Evolutionary conservation across 1,284 basidiomycete genomes (phyloP).

Genomic region (Taiwanofungus camphoratus): DNA sequence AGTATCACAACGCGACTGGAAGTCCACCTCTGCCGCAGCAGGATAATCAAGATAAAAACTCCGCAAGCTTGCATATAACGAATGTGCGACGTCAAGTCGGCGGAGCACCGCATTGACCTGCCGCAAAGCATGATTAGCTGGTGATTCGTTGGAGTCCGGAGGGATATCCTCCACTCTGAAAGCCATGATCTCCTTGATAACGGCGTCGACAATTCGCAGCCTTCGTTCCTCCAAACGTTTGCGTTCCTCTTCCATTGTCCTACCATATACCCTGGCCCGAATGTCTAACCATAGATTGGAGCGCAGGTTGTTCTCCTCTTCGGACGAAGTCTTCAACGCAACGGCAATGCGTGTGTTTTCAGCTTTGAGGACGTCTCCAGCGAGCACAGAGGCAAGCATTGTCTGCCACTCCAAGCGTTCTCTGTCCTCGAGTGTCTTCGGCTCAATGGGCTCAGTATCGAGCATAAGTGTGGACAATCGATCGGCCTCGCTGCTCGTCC

Average conservation of each 20-base stretch:
- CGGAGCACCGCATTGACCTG: slow-evolving; percentile 73
- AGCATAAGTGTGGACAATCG: slow-evolving; percentile 46
- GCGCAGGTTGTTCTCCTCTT: slow-evolving; percentile 64
- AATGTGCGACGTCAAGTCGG: slow-evolving; percentile 78
- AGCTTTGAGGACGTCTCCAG: slow-evolving; percentile 88
- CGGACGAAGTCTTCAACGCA: slow-evolving; percentile 58
- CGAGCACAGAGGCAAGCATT: slow-evolving; percentile 87
- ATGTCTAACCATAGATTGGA: slow-evolving; percentile 86
- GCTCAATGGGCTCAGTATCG: slow-evolving; percentile 56
- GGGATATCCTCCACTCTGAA: slow-evolving; percentile 55
- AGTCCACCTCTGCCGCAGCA: slow-evolving; percentile 55
- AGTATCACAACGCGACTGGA: slow-evolving; percentile 78
- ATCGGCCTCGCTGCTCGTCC: slow-evolving; percentile 43
- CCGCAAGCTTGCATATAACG: slow-evolving; percentile 82
- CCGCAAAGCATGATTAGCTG: slow-evolving; percentile 51
- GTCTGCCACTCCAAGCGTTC: slow-evolving; percentile 93
- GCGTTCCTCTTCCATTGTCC: slow-evolving; percentile 80
- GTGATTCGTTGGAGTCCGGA: slow-evolving; percentile 34
- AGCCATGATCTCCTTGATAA: slow-evolving; percentile 77
- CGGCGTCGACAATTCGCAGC: slow-evolving; percentile 71
- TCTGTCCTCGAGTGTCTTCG: slow-evolving; percentile 63
- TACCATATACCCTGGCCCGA: slow-evolving; percentile 79
- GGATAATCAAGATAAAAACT: slow-evolving; percentile 80
- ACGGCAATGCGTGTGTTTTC: slow-evolving; percentile 88
- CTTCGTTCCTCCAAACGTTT: slow-evolving; percentile 79